Base-by-base conservation (phyloP, 2,329 filamentous ascomycete genomes). In the Thermomyces lanuginosus region DNA sequence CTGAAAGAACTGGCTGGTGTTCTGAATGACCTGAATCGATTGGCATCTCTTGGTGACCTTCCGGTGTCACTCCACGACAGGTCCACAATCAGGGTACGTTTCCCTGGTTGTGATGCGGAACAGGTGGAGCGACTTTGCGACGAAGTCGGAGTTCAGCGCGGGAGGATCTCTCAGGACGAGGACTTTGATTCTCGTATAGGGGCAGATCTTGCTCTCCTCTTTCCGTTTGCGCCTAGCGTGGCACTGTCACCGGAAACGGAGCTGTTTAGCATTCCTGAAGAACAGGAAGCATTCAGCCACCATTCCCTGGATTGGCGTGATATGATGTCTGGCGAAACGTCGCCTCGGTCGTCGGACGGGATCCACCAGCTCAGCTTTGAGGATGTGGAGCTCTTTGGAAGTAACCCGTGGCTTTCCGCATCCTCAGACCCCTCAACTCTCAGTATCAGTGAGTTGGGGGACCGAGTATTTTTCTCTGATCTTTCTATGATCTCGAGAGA, bases 81-180 rank as follows among this genome's bases (percentile, higher is more conserved):
- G 17, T 70, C 70, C 2, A 66, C 69, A 0, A 57, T 93, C 3
- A 72, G 83, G 17, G 72, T 95, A 2, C 76, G 83, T 16, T 95
- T 98, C 44, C 83, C 84, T 0, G 89, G 89, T 3, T 84, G 89
- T 35, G 86, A 95, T 43, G 72, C 72, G 1, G 69, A 75, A 9
- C 80, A 79, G 0, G 77, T 92, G 0, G 81, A 92, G 45, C 62
- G 65, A 3, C 64, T 98, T 1, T 93, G 84, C 48, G 72, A 81
- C 24, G 89, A 98, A 47, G 65, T 92, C 7, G 79, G 77, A n/a
- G 65, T 98, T 5, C 71, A 75, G 35, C 67, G 82, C 28, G 89
- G 89, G 2, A 58, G 79, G 3, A 68, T 95, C 3, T 60, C 66
- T 8, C 76, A 95, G 55, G 89, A 95, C 37, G 62, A 66, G 16